Percentiles rank a stretch among this genome's conserved stretches.
Evolutionary conservation across 164 flowering plant genomes (phyloP).

Genomic region (Platanus orientalis): DNA sequence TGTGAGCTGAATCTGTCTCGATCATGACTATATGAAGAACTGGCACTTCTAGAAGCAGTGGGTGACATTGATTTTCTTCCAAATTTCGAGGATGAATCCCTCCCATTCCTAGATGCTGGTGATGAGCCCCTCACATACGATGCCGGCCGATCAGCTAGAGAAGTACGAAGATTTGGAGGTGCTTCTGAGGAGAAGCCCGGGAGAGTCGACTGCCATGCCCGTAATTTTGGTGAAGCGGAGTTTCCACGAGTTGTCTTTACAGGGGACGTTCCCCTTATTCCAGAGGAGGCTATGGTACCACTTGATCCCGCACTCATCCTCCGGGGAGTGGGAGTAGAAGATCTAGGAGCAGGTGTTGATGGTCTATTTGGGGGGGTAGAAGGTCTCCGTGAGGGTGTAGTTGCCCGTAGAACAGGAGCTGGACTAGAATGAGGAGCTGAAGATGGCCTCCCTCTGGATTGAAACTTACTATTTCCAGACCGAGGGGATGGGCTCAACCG

Average conservation of each 20-base stretch:
- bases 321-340: conserved; percentile 70
- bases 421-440: conserved; percentile 73
- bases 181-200: conserved; percentile 90
- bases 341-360: conserved; percentile 56
- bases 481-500: conserved; percentile 87
- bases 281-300: conserved; percentile 36
- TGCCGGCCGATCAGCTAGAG: conserved; percentile 81
- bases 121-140: conserved; percentile 89
- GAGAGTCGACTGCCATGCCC: conserved; percentile 78
- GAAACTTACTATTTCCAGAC: conserved; percentile 38
- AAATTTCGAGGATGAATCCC: conserved; percentile 37
- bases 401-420: conserved; percentile 30
- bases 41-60: conserved; percentile 74
- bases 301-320: conserved; percentile 66
- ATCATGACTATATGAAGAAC: conserved; percentile 75
- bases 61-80: conserved; percentile 87
- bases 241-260: conserved; percentile 63
- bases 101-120: conserved; percentile 85
- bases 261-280: conserved; percentile 69
- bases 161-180: conserved; percentile 98
- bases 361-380: conserved; percentile 71
- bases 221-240: conserved; percentile 84
- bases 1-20: conserved; percentile 65
- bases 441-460: conserved; percentile 67
- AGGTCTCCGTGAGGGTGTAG: conserved; percentile 62